Evolutionary conservation across 495 filamentous ascomycete genomes (phyloP).

Genomic region (Cercophora samala): DNA sequence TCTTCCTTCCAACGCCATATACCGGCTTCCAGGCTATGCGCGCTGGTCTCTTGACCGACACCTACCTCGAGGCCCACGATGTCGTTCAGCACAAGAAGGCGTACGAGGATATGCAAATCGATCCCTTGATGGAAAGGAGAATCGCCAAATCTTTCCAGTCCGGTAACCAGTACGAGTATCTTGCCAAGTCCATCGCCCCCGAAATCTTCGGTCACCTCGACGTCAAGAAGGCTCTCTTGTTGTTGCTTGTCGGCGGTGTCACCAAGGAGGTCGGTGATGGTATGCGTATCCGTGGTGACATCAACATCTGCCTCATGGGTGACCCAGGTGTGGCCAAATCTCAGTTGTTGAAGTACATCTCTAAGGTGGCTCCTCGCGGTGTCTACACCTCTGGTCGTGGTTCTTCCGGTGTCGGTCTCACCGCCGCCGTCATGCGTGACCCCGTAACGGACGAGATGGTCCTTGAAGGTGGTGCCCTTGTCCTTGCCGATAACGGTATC

Average conservation of each 20-base stretch:
- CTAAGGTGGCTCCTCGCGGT: conserved; percentile 93
- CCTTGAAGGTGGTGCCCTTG: conserved; percentile 90
- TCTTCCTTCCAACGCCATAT: conserved; percentile 96
- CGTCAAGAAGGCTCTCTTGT: conserved; percentile 93
- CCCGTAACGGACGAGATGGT: conserved; percentile 99
- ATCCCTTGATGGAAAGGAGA: conserved; percentile 69
- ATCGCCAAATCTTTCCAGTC: conserved; percentile 77
- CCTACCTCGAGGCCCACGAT: conserved; percentile 92
- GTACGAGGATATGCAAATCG: conserved; percentile 78
- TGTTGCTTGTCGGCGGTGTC: conserved; percentile 93
- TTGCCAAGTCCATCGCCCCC: conserved; percentile 92
- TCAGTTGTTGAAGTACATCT: conserved; percentile 95
- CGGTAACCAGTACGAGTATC: conserved; percentile 89
- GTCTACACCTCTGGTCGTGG: conserved; percentile 98
- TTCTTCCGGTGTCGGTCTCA: conserved; percentile 94
- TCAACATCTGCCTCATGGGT: conserved; percentile 98
- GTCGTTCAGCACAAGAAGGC: conserved; percentile 96
- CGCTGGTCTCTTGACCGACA: conserved; percentile 91
- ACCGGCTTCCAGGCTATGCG: conserved; percentile 96
- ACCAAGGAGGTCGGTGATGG: conserved; percentile 97
- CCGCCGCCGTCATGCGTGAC: conserved; percentile 96
- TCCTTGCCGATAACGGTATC: conserved; percentile 95
- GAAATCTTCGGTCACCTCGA: conserved; percentile 96
- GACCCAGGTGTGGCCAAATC: conserved; percentile 99
- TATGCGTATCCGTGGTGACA: conserved; percentile 96